Base-by-base conservation (phyloP, 116 monocot species). In the Phalaenopsis hybrid region DNA sequence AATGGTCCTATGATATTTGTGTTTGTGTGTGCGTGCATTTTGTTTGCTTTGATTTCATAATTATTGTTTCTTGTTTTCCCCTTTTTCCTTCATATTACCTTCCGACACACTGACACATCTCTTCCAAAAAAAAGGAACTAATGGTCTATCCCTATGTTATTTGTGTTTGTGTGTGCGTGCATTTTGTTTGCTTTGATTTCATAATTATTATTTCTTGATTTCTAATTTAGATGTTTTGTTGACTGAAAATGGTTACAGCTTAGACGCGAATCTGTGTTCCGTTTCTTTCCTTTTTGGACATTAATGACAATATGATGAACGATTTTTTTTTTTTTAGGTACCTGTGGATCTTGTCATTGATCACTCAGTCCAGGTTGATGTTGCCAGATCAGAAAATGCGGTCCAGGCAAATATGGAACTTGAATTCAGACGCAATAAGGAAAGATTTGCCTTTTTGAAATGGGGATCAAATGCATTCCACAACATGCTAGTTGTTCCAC, bases 401-500 rank as follows among this genome's bases (percentile, higher is more conserved):
- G 87, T 85, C 55, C 82, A 85, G 44, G 83, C 84, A 51, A 89
- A 89, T 33, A 85, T 85, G 87, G 86, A 86, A 74, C 86, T 89
- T 78, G 89, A 89, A 59, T 89, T 82, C 59, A 73, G 83, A 43
- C 77, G 87, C 33, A 89, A 87, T 80, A 89, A 83, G 46, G 89
- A 89, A 76, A 68, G 86, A 46, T 89, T 89, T 81, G 89, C 80
- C 17, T 89, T 86, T 80, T 65, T 89, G 78, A 89, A 89, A 77
- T 89, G 89, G 89, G 89, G 87, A 37, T 89, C 87, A 15, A 80
- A 59, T 80, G 89, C 89, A 63, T 89, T 89, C 57, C 77, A 78
- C 51, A 89, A 89, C 68, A 86, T 89, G 87, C 89, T 89, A 83
- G 89, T 89, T 80, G 89, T 89, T 75, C 89, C 89, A 48, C 89